These are phyloP conservation scores for Solanum pinnatisectum DNA, from an alignment of 257 asterid genomes.

Conservation along the genomic window DNA sequence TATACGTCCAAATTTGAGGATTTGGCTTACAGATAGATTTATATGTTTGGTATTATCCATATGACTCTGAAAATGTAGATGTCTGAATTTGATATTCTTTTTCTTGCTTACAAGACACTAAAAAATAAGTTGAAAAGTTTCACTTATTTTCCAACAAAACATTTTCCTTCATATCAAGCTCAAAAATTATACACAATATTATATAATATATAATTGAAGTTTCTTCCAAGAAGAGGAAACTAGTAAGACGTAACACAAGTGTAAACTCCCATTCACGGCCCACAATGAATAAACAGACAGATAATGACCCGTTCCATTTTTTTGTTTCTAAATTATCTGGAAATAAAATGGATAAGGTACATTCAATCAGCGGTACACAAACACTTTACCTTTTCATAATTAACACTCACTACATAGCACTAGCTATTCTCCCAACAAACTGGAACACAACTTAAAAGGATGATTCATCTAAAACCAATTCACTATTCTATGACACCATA, in stretches of 20 bases:
- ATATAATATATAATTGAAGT: not conserved
- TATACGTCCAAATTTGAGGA: no score
- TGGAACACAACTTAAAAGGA: not conserved
- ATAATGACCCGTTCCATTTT: not conserved
- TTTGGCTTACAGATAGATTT: no score
- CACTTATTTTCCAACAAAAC: no score
- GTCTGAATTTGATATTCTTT: no score
- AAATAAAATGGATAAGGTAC: not conserved
- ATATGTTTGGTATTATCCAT: no score
- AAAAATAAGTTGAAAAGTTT: no score
- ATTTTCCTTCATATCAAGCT: no score
- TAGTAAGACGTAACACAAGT: no score
- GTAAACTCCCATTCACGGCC: not conserved
- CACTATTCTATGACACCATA: constrained; percentile 42
- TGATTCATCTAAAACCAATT: constrained; percentile 59
- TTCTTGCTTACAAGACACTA: no score
- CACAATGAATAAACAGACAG: not conserved
- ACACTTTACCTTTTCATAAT: not conserved
- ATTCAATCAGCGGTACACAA: constrained; percentile 34
- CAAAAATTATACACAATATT: no score
- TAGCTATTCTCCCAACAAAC: not conserved
- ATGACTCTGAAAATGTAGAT: no score
- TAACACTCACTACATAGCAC: not conserved
- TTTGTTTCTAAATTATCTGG: not conserved
- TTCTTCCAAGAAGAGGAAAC: no score